Base-by-base conservation (phyloP, 371 early-diverging fungal species). In the Sporodiniella umbellata region DNA sequence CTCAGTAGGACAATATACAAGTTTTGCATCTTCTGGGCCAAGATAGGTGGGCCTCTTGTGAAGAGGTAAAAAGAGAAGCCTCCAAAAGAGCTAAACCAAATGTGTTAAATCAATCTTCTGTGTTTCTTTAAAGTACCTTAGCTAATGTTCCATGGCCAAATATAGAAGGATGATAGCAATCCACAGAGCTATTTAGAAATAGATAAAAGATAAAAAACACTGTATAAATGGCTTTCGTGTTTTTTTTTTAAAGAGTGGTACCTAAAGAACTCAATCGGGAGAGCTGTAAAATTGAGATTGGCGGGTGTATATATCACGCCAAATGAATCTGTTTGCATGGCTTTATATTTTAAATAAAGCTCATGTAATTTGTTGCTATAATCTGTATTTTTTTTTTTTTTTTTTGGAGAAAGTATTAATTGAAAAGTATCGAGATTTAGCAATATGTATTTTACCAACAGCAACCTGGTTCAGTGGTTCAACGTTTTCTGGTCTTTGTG, bases 281-380 rank as follows among this genome's bases (percentile, higher is more conserved):
- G 55, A 19, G 37, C 18, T 23, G 31, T 21, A 12, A 60, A 33
- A 10, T 60, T 43, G 25, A 60, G 51, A 15, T 51, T 51, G 8
- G 56, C 56, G 31, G 61, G 61, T 4, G 51, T 47, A 33, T 42
- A 60, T 25, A 60, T 56, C 7, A 60, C 61, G 28, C 51, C 61
- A 31, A 60, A 60, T 12, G 47, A 19, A 26, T 44, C 48, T 12
- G 45, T 49, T 33, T 48, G 21, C 6, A 39, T 2, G 35, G 56
- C 49, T 6, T 65, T 49, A 39, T 69, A 43, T 31, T 72, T 62
- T 28, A 59, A 45, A 10, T 70, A 80, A 5, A 81, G 58, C 8
- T 51, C 43, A 3, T 35, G 51, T 33, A 88, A 57, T 42, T 62
- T 53, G 42, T 54, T 31, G 37, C 68, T 58, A 58, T 87, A 88